Conservation (phyloP, 768 basidiomycete species). For the Auricularia sp. region DNA sequence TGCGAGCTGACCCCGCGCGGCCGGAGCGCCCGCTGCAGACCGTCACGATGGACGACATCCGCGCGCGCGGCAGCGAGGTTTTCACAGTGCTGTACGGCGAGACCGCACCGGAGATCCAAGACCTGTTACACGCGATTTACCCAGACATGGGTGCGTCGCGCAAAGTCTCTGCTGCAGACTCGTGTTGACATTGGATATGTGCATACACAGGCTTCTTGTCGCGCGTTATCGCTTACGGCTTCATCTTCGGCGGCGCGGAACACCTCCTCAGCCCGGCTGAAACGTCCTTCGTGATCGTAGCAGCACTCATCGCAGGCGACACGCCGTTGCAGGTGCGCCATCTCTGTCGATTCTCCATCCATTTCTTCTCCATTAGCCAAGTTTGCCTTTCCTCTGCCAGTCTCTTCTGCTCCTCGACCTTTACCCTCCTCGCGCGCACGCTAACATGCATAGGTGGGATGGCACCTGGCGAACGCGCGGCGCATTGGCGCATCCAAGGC, state of each 20-base stretch:
- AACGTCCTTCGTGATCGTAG: slow-evolving; percentile 50
- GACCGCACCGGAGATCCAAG: slow-evolving; percentile 38
- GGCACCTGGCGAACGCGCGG: slow-evolving; percentile 52
- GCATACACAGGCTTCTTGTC: slow-evolving; percentile 22
- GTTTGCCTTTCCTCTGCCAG: neutral
- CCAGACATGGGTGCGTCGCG: slow-evolving; percentile 49
- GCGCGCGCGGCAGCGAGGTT: slow-evolving; percentile 30
- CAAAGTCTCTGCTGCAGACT: neutral
- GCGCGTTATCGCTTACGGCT: slow-evolving; percentile 45
- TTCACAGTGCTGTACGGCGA: slow-evolving; percentile 48
- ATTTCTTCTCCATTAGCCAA: neutral
- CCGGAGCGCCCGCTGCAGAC: slow-evolving; percentile 23
- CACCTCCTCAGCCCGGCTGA: slow-evolving; percentile 38
- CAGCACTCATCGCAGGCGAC: slow-evolving; percentile 51
- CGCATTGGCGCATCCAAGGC: slow-evolving; percentile 41
- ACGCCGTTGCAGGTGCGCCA: slow-evolving; percentile 40
- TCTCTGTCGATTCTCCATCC: neutral
- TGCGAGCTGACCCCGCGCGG: slow-evolving; percentile 34
- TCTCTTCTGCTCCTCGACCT: neutral
- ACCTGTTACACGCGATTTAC: slow-evolving; percentile 39
- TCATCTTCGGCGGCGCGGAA: slow-evolving; percentile 38
- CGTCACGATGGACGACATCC: slow-evolving; percentile 31
- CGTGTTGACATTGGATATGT: neutral
- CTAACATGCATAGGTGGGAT: slow-evolving; percentile 22
- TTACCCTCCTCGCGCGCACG: neutral